Percentiles rank a stretch among this genome's conserved stretches.
phyloP scores from a whole-genome alignment of 1,284 basidiomycete genomes.

The Irpex lacteus region DNA sequence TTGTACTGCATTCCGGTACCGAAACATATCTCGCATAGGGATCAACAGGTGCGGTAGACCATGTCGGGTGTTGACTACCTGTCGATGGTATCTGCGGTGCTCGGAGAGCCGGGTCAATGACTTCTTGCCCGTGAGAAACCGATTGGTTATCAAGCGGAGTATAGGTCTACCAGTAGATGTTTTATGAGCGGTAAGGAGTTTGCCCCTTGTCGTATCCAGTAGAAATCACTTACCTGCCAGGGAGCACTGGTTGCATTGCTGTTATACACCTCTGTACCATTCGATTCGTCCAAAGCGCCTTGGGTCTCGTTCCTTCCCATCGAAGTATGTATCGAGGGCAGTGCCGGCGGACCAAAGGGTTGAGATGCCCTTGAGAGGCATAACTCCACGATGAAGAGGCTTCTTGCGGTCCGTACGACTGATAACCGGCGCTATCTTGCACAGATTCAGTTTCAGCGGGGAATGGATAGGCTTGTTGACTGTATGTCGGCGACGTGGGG shows the following conservation, averaged over 20 bases:
- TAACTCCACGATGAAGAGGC: slow-evolving; percentile 52
- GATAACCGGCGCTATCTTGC: slow-evolving; percentile 31
- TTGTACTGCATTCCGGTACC: slow-evolving; percentile 1
- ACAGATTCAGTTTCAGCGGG: slow-evolving; percentile 29
- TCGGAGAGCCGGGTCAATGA: slow-evolving; percentile 30
- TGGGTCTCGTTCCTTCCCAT: slow-evolving; percentile 8
- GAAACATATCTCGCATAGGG: slow-evolving; percentile 12
- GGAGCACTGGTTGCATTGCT: slow-evolving; percentile 18
- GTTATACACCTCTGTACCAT: slow-evolving; percentile 7
- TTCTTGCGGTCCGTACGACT: slow-evolving; percentile 23
- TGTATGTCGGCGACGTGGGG: slow-evolving; percentile 37
- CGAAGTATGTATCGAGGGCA: slow-evolving; percentile 43
- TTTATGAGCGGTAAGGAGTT: slow-evolving; percentile 38
- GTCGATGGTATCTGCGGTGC: slow-evolving; percentile 22
- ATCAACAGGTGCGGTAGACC: slow-evolving; percentile 11
- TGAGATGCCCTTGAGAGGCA: slow-evolving; percentile 26
- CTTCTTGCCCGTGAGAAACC: slow-evolving; percentile 15
- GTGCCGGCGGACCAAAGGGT: slow-evolving; percentile 45
- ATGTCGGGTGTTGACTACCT: slow-evolving; percentile 1
- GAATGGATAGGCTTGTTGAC: slow-evolving; percentile 41
- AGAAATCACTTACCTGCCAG: slow-evolving; percentile 27
- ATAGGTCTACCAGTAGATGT: slow-evolving; percentile 33
- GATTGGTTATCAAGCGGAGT: slow-evolving; percentile 26
- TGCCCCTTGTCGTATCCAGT: slow-evolving; percentile 29
- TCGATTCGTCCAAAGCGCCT: background rate